Conservation (phyloP, 805 yeast species). For the Cyberlindnera xylosilytica region DNA sequence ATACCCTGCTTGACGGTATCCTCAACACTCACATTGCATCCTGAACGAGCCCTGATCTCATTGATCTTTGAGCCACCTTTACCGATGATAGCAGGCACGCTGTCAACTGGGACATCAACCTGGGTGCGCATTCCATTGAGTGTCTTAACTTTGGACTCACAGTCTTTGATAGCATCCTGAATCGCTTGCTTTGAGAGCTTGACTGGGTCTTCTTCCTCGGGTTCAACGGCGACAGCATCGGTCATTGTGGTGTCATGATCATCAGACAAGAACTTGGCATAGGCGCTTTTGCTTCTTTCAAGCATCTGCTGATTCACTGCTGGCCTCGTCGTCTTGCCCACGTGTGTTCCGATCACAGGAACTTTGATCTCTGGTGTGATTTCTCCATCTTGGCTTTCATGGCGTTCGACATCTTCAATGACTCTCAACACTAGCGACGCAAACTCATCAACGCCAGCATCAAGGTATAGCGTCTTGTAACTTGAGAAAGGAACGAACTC, state of each 20-base stretch:
- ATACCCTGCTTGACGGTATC: constrained; percentile 12
- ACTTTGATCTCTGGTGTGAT: constrained; percentile 5
- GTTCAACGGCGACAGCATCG: not conserved
- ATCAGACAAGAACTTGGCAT: constrained; percentile 7
- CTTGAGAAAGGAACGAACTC: constrained; percentile 20
- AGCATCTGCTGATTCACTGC: constrained; percentile 13
- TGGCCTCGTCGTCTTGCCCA: constrained; percentile 2
- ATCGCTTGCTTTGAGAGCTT: constrained; percentile 6
- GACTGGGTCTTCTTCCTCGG: constrained; percentile 8
- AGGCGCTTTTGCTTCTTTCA: constrained; percentile 8
- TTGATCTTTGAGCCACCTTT: constrained; percentile 17
- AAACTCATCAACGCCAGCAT: not conserved
- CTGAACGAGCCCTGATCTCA: constrained; percentile 20
- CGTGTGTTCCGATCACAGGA: constrained; percentile 12
- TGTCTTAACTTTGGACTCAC: constrained; percentile 11
- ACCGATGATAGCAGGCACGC: constrained; percentile 13
- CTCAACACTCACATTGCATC: constrained; percentile 19
- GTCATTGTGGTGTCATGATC: not conserved
- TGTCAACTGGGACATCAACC: constrained; percentile 20
- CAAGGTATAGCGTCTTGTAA: constrained; percentile 9
- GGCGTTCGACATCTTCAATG: not conserved
- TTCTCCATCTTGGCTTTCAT: not conserved
- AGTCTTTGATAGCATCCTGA: constrained; percentile 7
- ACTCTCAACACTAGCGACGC: not conserved
- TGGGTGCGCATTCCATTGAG: constrained; percentile 7